A percentile compares a stretch with the other conserved stretches of the same genome.
Conservation (phyloP, 2,329 filamentous ascomycete genomes). For the Sporothrix phasma region DNA sequence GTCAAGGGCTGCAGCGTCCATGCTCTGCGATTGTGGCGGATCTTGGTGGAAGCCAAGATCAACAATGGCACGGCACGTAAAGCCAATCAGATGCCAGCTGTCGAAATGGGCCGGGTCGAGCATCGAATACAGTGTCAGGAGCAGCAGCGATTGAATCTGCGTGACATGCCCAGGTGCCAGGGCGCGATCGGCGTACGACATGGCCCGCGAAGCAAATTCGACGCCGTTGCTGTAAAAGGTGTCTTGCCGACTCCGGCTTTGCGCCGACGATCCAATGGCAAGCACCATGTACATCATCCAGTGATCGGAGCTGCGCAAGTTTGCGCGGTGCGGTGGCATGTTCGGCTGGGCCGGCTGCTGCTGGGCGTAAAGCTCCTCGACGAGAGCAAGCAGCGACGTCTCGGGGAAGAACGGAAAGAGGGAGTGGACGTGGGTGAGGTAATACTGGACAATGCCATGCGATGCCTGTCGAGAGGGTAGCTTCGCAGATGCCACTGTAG, state of each 20-base stretch:
- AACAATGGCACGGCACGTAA: constrained; percentile 75
- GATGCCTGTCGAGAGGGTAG: constrained; percentile 64
- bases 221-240: constrained; percentile 49
- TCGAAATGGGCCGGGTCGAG: constrained; percentile 87
- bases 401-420: constrained; percentile 78
- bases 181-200: constrained; percentile 71
- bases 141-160: constrained; percentile 77
- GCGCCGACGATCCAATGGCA: constrained; percentile 66
- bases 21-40: constrained; percentile 58
- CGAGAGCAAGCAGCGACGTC: constrained; percentile 61
- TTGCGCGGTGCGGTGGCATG: constrained; percentile 27
- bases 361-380: constrained; percentile 73
- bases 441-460: constrained; percentile 65
- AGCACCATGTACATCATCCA: constrained; percentile 87
- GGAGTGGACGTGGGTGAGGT: constrained; percentile 70
- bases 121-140: constrained; percentile 83
- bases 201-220: constrained; percentile 50
- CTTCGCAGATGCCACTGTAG: constrained; percentile 37
- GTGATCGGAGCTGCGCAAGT: constrained; percentile 59
- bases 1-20: constrained; percentile 62
- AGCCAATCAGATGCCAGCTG: constrained; percentile 87
- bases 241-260: constrained; percentile 60
- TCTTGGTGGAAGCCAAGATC: constrained; percentile 93
- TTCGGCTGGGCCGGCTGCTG: constrained; percentile 31
- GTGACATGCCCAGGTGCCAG: constrained; percentile 73